phyloP scores from a whole-genome alignment of 2,329 filamentous ascomycete genomes.

The Myrmaecium sp. region DNA sequence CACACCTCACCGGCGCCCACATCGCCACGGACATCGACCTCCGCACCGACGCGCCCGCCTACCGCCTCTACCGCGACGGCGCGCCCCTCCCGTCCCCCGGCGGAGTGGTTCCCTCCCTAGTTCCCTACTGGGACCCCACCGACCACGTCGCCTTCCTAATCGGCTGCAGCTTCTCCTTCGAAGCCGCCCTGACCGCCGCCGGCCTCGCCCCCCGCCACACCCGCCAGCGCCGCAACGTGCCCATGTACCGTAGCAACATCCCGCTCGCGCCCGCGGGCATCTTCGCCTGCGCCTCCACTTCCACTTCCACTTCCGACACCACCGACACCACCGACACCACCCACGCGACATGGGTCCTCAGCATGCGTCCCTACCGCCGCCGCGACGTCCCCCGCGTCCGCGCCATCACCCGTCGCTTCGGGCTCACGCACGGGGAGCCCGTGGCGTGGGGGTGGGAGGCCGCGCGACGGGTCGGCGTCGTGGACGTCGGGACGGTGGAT shows the following conservation, averaged over 20 bases:
- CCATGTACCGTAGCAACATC: constrained; percentile 44
- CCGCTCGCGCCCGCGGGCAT: constrained; percentile 40
- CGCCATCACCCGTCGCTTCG: constrained; percentile 37
- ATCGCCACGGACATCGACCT: constrained; percentile 35
- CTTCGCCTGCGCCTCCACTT: no score
- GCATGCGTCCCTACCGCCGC: constrained; percentile 41
- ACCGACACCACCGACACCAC: no score
- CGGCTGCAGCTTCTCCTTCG: constrained; percentile 48
- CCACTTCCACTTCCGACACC: no score
- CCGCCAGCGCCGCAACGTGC: constrained; percentile 31
- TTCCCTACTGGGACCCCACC: constrained; percentile 34
- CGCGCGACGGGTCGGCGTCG: constrained; percentile 34
- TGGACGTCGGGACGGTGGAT: constrained; percentile 34
- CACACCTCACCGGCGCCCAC: constrained; percentile 10
- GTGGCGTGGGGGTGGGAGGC: constrained; percentile 49
- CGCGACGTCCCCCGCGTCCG: constrained; percentile 36
- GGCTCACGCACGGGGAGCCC: constrained; percentile 45
- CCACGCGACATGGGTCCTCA: constrained; percentile 39
- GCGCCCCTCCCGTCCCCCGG: constrained; percentile 15
- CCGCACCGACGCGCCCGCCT: constrained; percentile 39
- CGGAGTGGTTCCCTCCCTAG: constrained; percentile 31
- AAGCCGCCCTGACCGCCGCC: constrained; percentile 34
- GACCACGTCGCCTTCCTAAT: constrained; percentile 47
- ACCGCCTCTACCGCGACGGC: constrained; percentile 34
- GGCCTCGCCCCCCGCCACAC: constrained; percentile 37